Evolutionary conservation across 495 filamentous ascomycete genomes (phyloP).

Genomic region (Pseudevernia furfuracea): DNA sequence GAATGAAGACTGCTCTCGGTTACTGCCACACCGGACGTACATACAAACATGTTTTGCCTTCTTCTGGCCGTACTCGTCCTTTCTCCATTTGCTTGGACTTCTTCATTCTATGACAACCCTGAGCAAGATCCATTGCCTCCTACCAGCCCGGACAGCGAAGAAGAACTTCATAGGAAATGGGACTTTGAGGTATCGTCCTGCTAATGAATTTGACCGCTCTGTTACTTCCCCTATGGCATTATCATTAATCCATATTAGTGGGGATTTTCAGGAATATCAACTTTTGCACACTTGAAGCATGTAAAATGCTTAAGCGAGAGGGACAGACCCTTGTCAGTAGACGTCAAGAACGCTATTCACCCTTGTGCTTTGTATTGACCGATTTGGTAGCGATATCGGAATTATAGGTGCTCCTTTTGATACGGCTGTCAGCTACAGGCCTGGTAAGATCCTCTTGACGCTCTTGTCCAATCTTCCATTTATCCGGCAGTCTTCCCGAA

Average conservation of each 20-base stretch:
- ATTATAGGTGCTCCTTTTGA: slow-evolving; percentile 81
- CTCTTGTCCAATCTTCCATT: slow-evolving; percentile 18
- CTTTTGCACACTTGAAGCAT: slow-evolving; percentile 71
- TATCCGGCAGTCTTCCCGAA: slow-evolving; percentile 18
- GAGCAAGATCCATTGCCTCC: slow-evolving; percentile 23
- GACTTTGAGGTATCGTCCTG: slow-evolving; percentile 39
- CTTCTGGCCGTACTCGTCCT: not conserved
- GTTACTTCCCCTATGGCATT: not conserved
- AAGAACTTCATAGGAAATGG: slow-evolving; percentile 47
- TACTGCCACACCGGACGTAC: not conserved
- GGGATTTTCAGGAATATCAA: slow-evolving; percentile 69
- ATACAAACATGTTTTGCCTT: slow-evolving; percentile 2
- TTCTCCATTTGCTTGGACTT: slow-evolving; percentile 1
- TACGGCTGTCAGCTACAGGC: slow-evolving; percentile 72
- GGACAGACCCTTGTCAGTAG: slow-evolving; percentile 41
- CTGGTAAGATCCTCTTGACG: slow-evolving; percentile 40
- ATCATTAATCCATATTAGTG: slow-evolving; percentile 41
- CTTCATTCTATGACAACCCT: slow-evolving; percentile 26
- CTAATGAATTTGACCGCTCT: not conserved
- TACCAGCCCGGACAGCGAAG: slow-evolving; percentile 17
- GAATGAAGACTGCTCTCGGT: not conserved
- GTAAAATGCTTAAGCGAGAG: slow-evolving; percentile 66
- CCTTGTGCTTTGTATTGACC: not conserved
- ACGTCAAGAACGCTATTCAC: not conserved
- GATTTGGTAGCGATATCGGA: slow-evolving; percentile 51